Evolutionary conservation across 2,329 filamentous ascomycete species (phyloP).

Genomic region (Fusarium aywerte): DNA sequence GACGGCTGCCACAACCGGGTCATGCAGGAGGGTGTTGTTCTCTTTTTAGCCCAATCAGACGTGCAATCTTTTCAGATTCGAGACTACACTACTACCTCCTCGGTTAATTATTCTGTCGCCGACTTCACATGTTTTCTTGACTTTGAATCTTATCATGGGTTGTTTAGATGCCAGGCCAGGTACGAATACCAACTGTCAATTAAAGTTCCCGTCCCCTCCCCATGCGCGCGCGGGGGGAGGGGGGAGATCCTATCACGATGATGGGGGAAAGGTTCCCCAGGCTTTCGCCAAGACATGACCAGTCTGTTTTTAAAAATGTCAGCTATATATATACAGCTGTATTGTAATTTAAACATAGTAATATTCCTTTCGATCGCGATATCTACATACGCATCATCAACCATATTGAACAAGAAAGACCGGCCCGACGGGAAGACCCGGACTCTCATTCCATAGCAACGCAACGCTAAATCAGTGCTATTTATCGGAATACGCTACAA

Average conservation of each 20-base stretch:
- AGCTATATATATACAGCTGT: no score
- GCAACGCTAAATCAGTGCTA: no score
- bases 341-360: background rate
- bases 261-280: background rate
- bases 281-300: slow-evolving; percentile 21
- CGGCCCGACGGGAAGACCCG: slow-evolving; percentile 28
- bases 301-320: slow-evolving; percentile 3
- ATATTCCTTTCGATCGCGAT: background rate
- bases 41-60: slow-evolving; percentile 4
- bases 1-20: slow-evolving; percentile 17
- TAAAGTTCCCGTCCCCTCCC: background rate
- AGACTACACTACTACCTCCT: slow-evolving; percentile 2
- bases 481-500: background rate
- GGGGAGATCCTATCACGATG: background rate
- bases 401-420: background rate
- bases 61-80: background rate
- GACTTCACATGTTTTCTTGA: slow-evolving; percentile 25
- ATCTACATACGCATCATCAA: background rate
- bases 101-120: background rate
- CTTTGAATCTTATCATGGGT: background rate
- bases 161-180: background rate
- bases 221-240: background rate
- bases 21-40: slow-evolving; percentile 12
- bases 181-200: slow-evolving; percentile 6
- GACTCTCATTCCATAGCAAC: background rate